phyloP scores from a whole-genome alignment of 176 grass and related monocot species.

The Oryza nivara region DNA sequence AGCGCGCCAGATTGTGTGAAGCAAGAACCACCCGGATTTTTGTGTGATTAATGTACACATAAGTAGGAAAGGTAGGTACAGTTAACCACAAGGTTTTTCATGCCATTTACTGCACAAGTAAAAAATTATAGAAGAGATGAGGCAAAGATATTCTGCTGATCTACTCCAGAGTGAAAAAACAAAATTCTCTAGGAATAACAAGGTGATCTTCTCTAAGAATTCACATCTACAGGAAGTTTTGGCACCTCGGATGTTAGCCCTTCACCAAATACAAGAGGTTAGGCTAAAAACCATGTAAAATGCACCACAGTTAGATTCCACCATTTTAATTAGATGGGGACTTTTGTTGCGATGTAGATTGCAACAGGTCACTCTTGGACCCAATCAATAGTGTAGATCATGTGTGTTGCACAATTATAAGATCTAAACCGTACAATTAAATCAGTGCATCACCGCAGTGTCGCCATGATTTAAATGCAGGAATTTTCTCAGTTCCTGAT shows the following conservation, averaged over 20 bases:
- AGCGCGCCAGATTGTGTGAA: conserved; percentile 14
- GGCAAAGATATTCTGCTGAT: neutral
- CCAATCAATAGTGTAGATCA: conserved; percentile 40
- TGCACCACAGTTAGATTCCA: conserved; percentile 10
- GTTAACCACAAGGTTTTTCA: neutral
- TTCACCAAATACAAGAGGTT: neutral
- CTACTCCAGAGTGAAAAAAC: neutral
- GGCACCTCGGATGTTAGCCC: neutral
- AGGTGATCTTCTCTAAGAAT: neutral
- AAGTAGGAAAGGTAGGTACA: neutral
- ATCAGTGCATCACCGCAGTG: neutral
- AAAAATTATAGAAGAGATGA: neutral
- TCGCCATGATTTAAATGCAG: neutral
- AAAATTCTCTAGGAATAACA: neutral
- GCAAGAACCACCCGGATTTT: neutral
- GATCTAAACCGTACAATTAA: neutral
- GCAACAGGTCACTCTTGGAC: conserved; percentile 30
- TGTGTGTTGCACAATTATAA: neutral
- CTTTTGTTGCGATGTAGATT: conserved; percentile 37
- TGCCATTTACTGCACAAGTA: neutral
- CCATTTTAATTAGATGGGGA: conserved; percentile 25
- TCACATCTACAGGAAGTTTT: neutral
- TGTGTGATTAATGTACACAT: conserved; percentile 17
- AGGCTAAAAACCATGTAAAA: neutral
- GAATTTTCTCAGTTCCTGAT: neutral